Conservation (phyloP, 176 grass and related monocot genomes). For the Aegilops sharonensis region DNA sequence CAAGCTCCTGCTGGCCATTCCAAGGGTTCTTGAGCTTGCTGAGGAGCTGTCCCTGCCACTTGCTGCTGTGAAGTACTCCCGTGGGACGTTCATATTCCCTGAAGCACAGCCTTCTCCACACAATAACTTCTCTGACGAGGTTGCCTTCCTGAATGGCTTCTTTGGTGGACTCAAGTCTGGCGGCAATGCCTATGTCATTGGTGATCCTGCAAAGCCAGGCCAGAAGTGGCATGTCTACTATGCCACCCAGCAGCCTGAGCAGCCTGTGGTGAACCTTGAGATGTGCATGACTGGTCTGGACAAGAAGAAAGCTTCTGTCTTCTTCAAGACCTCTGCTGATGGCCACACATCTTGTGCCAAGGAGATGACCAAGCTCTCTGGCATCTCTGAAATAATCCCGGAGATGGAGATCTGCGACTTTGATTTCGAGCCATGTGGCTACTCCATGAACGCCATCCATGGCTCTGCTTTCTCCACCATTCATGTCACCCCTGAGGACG, state of each 20-base stretch:
- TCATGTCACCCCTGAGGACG: conserved; percentile 78
- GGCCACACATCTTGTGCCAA: conserved; percentile 46
- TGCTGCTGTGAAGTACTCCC: conserved; percentile 70
- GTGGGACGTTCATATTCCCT: conserved; percentile 73
- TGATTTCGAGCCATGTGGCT: conserved; percentile 72
- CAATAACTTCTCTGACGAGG: conserved; percentile 73
- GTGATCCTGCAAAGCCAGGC: conserved; percentile 52
- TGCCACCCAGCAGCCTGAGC: conserved; percentile 57
- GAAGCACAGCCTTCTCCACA: conserved; percentile 66
- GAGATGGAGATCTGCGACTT: conserved; percentile 86
- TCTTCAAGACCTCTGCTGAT: conserved; percentile 67
- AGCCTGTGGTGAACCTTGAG: conserved; percentile 62
- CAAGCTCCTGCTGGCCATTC: conserved; percentile 50
- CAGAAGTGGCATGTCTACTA: conserved; percentile 81
- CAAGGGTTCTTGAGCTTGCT: conserved; percentile 71
- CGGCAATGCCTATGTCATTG: conserved; percentile 69
- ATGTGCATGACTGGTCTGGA: conserved; percentile 86
- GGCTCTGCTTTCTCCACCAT: conserved; percentile 59
- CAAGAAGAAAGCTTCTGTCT: conserved; percentile 58
- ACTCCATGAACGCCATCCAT: conserved; percentile 78
- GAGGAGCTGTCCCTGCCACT: conserved; percentile 62
- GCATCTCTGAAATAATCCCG: conserved; percentile 63
- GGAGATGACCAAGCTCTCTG: conserved; percentile 71
- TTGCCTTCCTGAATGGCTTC: conserved; percentile 47
- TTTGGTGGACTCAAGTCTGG: conserved; percentile 62